Base-by-base conservation (phyloP, 306 rosid genomes). In the Castanea mollissima region DNA sequence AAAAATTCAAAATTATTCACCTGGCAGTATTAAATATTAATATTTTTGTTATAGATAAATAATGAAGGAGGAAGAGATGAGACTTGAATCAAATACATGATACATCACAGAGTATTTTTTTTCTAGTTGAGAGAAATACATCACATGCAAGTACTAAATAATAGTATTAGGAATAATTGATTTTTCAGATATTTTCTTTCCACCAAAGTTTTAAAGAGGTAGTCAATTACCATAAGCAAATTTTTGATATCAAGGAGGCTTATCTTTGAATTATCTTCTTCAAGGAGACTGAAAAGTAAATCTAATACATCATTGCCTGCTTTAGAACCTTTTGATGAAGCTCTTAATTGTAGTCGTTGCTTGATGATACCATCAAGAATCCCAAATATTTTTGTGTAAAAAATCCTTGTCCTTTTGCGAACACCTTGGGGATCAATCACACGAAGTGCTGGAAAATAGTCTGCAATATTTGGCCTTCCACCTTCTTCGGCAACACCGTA, bases 401-500 rank as follows among this genome's bases (percentile, higher is more conserved):
- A 69, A 20, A 13, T 6, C 8, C 27, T 49, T 68, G 41, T 20
- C 56, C 76, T 70, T 11, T 14, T 12, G 13, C 70, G 29, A 0
- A 49, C 59, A 16, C 76, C 59, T 78, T 69, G 70, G 19, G 69
- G 81, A 7, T 69, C 81, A 41, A 78, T 1, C 1, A 13, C 0
- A 1, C 60, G 41, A 15, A 69, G 20, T 1, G 60, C 23, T 3
- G 81, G 81, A 6, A 84, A 84, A 65, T 25, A 83, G 14, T 79
- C 87, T 2, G 49, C 74, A 21, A 71, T 1, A 62, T 79, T 83
- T 0, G 83, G 83, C 35, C 23, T 83, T 2, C 78, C 81, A 59
- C 12, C 76, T 49, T 79, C 87, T 25, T 55, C 84, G 68, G 73
- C 72, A 1, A 64, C 5, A 6, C 78, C 81, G 49, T 18, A 10